These are phyloP conservation scores for Tetragonia tetragonoides DNA, from an alignment of 148 eudicot species.

Conservation along the genomic window DNA sequence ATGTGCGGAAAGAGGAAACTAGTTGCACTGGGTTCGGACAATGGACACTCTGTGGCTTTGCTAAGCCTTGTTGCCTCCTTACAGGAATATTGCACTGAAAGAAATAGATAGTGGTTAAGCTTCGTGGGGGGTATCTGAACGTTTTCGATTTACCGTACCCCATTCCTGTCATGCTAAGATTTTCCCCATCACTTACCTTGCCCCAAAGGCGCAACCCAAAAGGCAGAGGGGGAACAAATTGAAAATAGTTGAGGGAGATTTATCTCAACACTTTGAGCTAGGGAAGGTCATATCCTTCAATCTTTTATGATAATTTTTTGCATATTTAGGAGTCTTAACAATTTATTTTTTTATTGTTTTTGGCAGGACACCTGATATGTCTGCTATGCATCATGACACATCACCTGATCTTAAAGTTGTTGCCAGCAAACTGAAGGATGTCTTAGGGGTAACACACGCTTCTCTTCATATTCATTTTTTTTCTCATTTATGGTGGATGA, in stretches of 20 bases:
- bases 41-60: not conserved
- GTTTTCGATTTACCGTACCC: not conserved
- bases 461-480: not conserved
- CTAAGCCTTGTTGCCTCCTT: not conserved
- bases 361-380: conserved; percentile 85
- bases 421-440: conserved; percentile 67
- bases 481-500: not conserved
- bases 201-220: too few species aligned
- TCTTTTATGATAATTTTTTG: not conserved
- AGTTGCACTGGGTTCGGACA: not conserved
- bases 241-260: too few species aligned
- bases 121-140: not conserved
- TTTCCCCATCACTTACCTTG: too few species aligned
- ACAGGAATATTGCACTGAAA: not conserved
- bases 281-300: not conserved
- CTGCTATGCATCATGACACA: conserved; percentile 88
- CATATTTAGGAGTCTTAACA: not conserved
- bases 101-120: not conserved
- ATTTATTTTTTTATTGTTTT: not conserved
- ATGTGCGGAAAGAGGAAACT: not conserved
- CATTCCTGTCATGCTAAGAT: too few species aligned
- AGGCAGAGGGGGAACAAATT: too few species aligned
- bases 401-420: conserved; percentile 81
- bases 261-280: not conserved
- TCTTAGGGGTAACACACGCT: conserved; percentile 59